Conservation (phyloP, 2,329 filamentous ascomycete species). For the Ophioceras dolichostomum region DNA sequence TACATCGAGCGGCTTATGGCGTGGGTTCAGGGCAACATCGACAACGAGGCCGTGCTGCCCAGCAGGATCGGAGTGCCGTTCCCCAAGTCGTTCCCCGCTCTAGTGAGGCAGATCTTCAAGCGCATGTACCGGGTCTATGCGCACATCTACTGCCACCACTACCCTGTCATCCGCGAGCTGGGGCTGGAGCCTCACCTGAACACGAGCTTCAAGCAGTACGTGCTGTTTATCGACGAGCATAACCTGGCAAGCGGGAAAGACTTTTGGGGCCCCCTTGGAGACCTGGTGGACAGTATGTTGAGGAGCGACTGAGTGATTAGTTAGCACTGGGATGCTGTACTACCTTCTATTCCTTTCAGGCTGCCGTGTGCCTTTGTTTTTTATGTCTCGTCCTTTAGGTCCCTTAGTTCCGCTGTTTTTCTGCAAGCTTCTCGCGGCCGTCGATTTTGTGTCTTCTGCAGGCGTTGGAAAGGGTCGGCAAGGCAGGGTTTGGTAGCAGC, state of each 20-base stretch:
- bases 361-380: not conserved
- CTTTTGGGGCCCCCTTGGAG: constrained; percentile 91
- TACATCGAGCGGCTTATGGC: constrained; percentile 98
- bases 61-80: constrained; percentile 91
- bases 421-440: not conserved
- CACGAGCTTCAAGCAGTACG: constrained; percentile 99
- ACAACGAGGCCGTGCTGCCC: constrained; percentile 93
- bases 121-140: constrained; percentile 97
- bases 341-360: not conserved
- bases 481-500: not conserved
- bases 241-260: constrained; percentile 84
- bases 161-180: constrained; percentile 88
- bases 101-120: constrained; percentile 96
- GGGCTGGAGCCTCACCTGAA: constrained; percentile 95
- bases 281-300: constrained; percentile 96
- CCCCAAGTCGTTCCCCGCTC: constrained; percentile 77
- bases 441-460: not conserved
- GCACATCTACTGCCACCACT: constrained; percentile 99
- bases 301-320: constrained; percentile 58
- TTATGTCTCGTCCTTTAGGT: not conserved
- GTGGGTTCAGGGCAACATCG: constrained; percentile 91
- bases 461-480: not conserved
- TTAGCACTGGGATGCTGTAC: not conserved
- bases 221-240: constrained; percentile 97
- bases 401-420: not conserved